Percentiles rank a stretch among this genome's conserved stretches.
These are phyloP conservation scores for Citrullus colocynthis DNA, from an alignment of 306 rosid genomes.

Conservation along the genomic window DNA sequence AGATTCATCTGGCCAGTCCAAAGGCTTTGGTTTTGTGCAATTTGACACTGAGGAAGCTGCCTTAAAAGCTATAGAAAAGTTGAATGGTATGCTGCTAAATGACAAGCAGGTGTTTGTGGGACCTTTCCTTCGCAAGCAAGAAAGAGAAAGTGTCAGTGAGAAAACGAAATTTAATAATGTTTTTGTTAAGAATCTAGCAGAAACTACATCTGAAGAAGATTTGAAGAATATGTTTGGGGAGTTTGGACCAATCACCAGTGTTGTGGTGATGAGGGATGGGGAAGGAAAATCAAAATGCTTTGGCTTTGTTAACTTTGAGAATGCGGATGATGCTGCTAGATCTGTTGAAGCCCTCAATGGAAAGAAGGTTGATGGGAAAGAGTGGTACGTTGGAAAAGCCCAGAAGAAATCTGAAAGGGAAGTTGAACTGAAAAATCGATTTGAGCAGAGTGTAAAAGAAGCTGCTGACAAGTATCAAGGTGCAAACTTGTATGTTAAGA, in stretches of 20 bases:
- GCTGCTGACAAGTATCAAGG: conserved; percentile 91
- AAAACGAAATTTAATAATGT: conserved; percentile 70
- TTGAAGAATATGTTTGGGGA: conserved; percentile 54
- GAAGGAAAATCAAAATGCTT: conserved; percentile 94
- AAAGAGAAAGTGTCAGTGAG: conserved; percentile 49
- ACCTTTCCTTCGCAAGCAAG: conserved; percentile 97
- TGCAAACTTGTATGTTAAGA: conserved; percentile 73
- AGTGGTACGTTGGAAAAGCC: conserved; percentile 91
- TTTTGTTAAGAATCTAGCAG: conserved; percentile 77
- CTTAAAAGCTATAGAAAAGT: conserved; percentile 73
- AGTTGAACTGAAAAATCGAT: conserved; percentile 49
- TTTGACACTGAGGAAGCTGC: conserved; percentile 85
- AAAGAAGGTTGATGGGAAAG: conserved; percentile 60
- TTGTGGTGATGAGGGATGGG: conserved; percentile 82
- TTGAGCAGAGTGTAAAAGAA: conserved; percentile 87
- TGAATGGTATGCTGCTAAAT: conserved; percentile 92
- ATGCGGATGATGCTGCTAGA: conserved; percentile 65
- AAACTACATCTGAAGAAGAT: conserved; percentile 74
- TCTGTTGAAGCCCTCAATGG: conserved; percentile 82
- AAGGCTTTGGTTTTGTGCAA: conserved; percentile 97
- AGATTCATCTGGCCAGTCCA: conserved; percentile 77
- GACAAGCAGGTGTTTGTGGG: conserved; percentile 97
- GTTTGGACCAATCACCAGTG: conserved; percentile 73
- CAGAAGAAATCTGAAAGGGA: conserved; percentile 95
- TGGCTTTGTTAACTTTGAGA: conserved; percentile 93